These are phyloP conservation scores for Hypoxylon sp. DNA, from an alignment of 2,329 filamentous ascomycete genomes.

Conservation along the genomic window DNA sequence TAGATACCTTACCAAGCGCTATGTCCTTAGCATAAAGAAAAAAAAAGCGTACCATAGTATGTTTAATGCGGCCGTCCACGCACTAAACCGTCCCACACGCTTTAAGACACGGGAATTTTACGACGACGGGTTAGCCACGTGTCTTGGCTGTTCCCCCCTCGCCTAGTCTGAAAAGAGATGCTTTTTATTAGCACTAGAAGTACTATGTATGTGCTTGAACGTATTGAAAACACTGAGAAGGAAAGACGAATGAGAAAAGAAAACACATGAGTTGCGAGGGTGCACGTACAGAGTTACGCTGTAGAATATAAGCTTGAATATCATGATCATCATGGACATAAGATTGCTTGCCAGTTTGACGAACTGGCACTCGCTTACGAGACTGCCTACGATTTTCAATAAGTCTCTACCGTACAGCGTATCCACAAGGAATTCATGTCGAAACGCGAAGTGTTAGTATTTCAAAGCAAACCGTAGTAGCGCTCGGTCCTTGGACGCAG, in stretches of 20 bases:
- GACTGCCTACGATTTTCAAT: neutral
- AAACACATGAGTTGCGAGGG: neutral
- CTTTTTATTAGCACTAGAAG: neutral
- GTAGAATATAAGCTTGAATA: neutral
- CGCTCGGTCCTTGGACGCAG: slow-evolving; percentile 5
- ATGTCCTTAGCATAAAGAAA: too few species aligned
- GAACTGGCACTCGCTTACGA: slow-evolving; percentile 2
- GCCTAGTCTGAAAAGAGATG: slow-evolving; percentile 1
- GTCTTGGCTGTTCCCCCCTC: slow-evolving; percentile 22
- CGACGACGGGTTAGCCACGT: slow-evolving; percentile 29
- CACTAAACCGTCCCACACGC: neutral
- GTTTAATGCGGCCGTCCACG: neutral
- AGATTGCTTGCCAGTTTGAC: too few species aligned
- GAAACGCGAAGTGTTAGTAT: neutral
- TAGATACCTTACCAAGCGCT: too few species aligned
- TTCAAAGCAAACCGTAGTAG: neutral
- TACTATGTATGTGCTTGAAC: neutral
- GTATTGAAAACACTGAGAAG: neutral
- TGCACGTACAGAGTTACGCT: neutral
- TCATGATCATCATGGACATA: neutral
- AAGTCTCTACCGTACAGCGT: slow-evolving; percentile 9
- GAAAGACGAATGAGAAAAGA: neutral
- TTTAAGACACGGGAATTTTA: slow-evolving; percentile 3
- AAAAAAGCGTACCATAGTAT: neutral
- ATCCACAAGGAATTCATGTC: neutral